Percentiles rank a stretch among this genome's conserved stretches.
phyloP scores from a whole-genome alignment of 108 stramenopile species.

The Cyclostephanos invisitatus region DNA sequence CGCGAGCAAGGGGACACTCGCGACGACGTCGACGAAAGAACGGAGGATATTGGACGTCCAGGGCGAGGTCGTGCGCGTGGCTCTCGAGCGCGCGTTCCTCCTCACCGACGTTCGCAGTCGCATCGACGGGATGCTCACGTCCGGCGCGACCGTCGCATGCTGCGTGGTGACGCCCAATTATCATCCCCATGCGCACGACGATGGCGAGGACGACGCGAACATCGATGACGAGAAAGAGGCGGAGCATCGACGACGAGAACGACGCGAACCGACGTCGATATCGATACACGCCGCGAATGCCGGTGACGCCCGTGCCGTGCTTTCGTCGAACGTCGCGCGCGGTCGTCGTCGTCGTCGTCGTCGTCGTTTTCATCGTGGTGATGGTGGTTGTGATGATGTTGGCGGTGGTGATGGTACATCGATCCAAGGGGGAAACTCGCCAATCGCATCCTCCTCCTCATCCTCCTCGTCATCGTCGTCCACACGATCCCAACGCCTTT shows the following conservation, averaged over 20 bases:
- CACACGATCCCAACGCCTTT: too few relatives aligned
- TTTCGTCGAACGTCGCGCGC: constrained; percentile 45
- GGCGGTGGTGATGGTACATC: neutral
- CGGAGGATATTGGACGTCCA: constrained; percentile 10
- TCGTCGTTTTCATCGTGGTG: neutral
- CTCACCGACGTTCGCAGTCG: constrained; percentile 88
- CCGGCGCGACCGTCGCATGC: constrained; percentile 93
- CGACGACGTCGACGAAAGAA: neutral
- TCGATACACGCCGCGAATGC: constrained; percentile 90
- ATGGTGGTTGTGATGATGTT: too few relatives aligned
- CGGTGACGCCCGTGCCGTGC: constrained; percentile 93
- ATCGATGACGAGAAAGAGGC: neutral
- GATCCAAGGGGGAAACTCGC: too few relatives aligned
- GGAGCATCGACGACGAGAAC: too few relatives aligned
- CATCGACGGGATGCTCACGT: constrained; percentile 70
- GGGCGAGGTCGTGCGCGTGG: constrained; percentile 37
- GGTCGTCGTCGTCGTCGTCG: too few relatives aligned
- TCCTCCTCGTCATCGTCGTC: too few relatives aligned
- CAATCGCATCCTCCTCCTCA: neutral
- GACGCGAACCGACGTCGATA: constrained; percentile 10
- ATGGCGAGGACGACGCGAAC: neutral
- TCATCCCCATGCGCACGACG: constrained; percentile 3
- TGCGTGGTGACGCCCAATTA: constrained; percentile 72
- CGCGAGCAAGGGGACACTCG: constrained; percentile 20
- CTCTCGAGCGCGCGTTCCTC: constrained; percentile 87